A percentile compares a stretch with the other conserved stretches of the same genome.
phyloP scores from a whole-genome alignment of 352 stramenopile species.

The Phytophthora sansomeana region DNA sequence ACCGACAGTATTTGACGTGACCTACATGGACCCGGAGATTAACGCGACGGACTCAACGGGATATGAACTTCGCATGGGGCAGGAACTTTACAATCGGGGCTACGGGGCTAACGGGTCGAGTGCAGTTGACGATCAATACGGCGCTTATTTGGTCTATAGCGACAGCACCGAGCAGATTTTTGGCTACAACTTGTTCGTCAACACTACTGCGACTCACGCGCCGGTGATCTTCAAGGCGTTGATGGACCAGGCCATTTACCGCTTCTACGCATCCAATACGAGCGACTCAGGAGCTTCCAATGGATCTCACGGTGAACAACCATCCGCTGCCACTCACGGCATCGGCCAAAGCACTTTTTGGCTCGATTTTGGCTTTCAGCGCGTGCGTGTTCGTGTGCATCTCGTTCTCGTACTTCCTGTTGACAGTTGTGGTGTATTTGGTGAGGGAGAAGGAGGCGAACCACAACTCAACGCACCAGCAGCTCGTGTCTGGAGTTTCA shows the following conservation, averaged over 20 bases:
- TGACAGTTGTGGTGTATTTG: constrained; percentile 93
- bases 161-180: constrained; percentile 42
- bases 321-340: constrained; percentile 52
- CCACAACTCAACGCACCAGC: constrained; percentile 96
- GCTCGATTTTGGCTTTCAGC: constrained; percentile 54
- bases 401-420: constrained; percentile 90
- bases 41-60: constrained; percentile 50
- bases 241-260: constrained; percentile 60
- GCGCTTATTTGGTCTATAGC: constrained; percentile 49
- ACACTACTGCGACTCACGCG: constrained; percentile 55
- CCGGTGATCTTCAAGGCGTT: constrained; percentile 60
- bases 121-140: constrained; percentile 43
- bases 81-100: constrained; percentile 53
- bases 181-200: constrained; percentile 64
- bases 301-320: constrained; percentile 53
- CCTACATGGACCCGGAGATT: constrained; percentile 52
- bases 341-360: constrained; percentile 40
- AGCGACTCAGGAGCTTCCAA: constrained; percentile 9
- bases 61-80: constrained; percentile 39
- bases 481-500: constrained; percentile 93
- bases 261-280: constrained; percentile 46
- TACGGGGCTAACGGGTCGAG: constrained; percentile 28
- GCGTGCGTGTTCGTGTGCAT: constrained; percentile 86
- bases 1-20: constrained; percentile 56
- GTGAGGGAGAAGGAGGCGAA: constrained; percentile 92